Conservation (phyloP, 2,329 filamentous ascomycete species). For the Monosporascus sp. region DNA sequence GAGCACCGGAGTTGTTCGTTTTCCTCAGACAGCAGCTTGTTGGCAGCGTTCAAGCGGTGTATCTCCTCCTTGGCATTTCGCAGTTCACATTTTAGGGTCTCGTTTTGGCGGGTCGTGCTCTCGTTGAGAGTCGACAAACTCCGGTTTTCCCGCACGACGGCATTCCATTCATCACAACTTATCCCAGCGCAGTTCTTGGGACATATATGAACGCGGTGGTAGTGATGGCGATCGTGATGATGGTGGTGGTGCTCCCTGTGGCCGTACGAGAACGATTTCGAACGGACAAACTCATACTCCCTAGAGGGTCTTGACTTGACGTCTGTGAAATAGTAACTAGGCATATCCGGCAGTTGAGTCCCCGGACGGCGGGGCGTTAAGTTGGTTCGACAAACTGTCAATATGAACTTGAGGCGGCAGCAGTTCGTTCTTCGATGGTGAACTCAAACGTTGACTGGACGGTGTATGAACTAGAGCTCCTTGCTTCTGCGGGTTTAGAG, state of each 20-base stretch:
- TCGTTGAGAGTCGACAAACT: conserved; percentile 7
- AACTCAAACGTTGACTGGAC: conserved; percentile 9
- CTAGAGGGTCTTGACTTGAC: conserved; percentile 9
- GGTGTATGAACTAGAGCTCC: conserved; percentile 4
- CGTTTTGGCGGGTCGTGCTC: conserved; percentile 14
- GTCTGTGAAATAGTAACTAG: conserved; percentile 9
- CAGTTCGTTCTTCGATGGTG: conserved; percentile 4
- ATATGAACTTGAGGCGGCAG: too few species aligned
- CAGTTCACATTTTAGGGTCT: conserved; percentile 16
- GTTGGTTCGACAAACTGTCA: neutral
- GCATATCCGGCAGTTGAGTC: neutral
- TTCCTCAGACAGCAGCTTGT: conserved; percentile 12
- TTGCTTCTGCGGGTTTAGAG: conserved; percentile 11
- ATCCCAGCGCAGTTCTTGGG: conserved; percentile 22
- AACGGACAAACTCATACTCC: conserved; percentile 13
- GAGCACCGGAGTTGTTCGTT: conserved; percentile 8
- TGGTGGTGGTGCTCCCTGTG: conserved; percentile 12
- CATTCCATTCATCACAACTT: conserved; percentile 18
- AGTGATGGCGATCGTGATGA: conserved; percentile 9
- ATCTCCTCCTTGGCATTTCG: conserved; percentile 9
- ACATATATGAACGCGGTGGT: conserved; percentile 12
- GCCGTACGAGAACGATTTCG: conserved; percentile 18
- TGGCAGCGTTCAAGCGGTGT: conserved; percentile 6
- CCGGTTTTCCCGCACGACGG: conserved; percentile 14
- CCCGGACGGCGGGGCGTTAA: neutral